A percentile compares a stretch with the other conserved stretches of the same genome.
Evolutionary conservation across 2,329 filamentous ascomycete genomes (phyloP).

Genomic region (Tolypocladium inflatum): DNA sequence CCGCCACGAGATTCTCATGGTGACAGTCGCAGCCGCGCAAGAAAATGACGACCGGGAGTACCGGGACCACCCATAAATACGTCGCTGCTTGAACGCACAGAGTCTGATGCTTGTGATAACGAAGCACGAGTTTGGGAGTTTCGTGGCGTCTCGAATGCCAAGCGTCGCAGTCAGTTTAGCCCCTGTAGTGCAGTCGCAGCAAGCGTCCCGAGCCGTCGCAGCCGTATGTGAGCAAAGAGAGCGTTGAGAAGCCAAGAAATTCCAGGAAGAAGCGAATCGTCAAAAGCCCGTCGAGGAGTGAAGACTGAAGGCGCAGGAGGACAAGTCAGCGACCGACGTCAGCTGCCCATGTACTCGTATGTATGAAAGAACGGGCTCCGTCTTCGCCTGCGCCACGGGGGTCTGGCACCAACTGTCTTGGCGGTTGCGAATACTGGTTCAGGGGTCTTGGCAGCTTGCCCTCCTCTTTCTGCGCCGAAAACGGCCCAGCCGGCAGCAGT

Average conservation of each 20-base stretch:
- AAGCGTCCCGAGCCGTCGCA: not conserved
- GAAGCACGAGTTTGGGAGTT: not conserved
- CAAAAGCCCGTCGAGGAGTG: not conserved
- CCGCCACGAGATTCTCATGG: slow-evolving; percentile 21
- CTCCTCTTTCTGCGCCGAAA: not conserved
- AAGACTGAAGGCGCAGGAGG: not conserved
- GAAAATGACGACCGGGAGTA: not conserved
- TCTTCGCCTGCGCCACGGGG: not conserved
- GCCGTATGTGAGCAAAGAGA: no score
- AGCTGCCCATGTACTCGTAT: no score
- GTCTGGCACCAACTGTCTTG: not conserved
- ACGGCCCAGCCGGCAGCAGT: no score
- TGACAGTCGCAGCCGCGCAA: slow-evolving; percentile 1
- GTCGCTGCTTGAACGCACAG: no score
- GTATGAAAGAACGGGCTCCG: not conserved
- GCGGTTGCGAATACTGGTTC: not conserved
- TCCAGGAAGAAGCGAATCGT: not conserved
- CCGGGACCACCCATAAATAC: not conserved
- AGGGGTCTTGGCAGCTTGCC: not conserved
- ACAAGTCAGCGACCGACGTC: not conserved
- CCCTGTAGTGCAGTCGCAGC: not conserved
- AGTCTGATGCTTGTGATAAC: not conserved
- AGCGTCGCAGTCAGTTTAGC: not conserved
- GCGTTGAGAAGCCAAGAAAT: not conserved
- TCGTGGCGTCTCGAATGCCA: not conserved